Percentiles rank a stretch among this genome's conserved stretches.
These are phyloP conservation scores for Solanum acaule DNA, from an alignment of 257 asterid genomes.

Conservation along the genomic window DNA sequence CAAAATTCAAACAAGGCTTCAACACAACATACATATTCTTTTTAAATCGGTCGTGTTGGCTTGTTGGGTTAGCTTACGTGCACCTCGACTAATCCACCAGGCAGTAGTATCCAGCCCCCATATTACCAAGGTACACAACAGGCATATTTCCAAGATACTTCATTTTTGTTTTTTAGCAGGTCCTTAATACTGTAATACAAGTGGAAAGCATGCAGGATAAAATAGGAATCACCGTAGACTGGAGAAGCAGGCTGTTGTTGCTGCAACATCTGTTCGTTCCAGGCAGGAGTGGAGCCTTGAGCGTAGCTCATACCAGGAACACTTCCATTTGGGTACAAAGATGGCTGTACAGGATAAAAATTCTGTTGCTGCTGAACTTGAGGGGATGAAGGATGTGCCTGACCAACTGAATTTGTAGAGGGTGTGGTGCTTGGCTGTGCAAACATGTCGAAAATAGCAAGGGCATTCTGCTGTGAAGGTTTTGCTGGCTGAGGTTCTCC, in stretches of 20 bases:
- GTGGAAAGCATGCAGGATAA: background rate
- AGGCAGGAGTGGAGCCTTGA: slow-evolving; percentile 49
- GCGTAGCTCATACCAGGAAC: slow-evolving; percentile 33
- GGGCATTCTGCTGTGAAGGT: slow-evolving; percentile 79
- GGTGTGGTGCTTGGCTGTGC: slow-evolving; percentile 36
- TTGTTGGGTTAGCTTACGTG: background rate
- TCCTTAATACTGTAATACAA: background rate
- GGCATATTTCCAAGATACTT: background rate
- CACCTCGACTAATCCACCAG: background rate
- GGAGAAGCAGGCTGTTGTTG: slow-evolving; percentile 83
- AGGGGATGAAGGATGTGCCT: slow-evolving; percentile 46
- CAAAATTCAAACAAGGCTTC: background rate
- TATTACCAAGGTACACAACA: background rate
- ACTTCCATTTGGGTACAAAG: slow-evolving; percentile 50
- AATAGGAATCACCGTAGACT: slow-evolving; percentile 42
- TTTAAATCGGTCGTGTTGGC: background rate
- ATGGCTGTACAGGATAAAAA: slow-evolving; percentile 33
- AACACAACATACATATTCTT: background rate
- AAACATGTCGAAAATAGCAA: slow-evolving; percentile 84
- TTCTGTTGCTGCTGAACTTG: slow-evolving; percentile 55
- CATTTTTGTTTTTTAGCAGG: background rate
- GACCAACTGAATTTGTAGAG: slow-evolving; percentile 36
- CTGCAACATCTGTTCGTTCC: slow-evolving; percentile 53
- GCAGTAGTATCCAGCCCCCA: background rate
- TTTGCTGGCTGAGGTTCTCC: slow-evolving; percentile 66